Evolutionary conservation across 2,329 filamentous ascomycete species (phyloP).

Genomic region (Drechmeria coniospora): DNA sequence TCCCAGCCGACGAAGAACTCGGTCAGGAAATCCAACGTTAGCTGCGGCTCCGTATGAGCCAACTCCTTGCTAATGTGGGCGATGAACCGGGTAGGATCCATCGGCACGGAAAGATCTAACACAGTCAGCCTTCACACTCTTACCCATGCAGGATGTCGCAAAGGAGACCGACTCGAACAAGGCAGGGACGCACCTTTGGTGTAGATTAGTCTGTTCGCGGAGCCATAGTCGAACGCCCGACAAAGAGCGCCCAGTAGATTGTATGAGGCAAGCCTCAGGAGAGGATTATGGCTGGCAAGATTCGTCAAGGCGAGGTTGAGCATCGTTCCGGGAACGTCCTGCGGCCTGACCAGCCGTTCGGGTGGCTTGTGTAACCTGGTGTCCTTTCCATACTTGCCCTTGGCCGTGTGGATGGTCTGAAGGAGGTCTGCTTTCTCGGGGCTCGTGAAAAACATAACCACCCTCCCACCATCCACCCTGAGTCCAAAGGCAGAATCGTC

Average conservation of each 20-base stretch:
- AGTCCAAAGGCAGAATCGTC: constrained; percentile 54
- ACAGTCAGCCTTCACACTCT: neutral
- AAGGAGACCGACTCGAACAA: neutral
- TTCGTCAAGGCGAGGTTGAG: constrained; percentile 54
- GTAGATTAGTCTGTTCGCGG: constrained; percentile 44
- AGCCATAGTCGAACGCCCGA: constrained; percentile 50
- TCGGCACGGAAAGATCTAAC: constrained; percentile 45
- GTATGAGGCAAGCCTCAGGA: constrained; percentile 48
- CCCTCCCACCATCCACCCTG: constrained; percentile 52
- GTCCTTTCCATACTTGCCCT: constrained; percentile 50
- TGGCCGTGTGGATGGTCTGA: constrained; percentile 46
- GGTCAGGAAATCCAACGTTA: constrained; percentile 55
- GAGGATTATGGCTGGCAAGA: constrained; percentile 44
- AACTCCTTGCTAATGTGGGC: constrained; percentile 49
- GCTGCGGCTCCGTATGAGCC: constrained; percentile 46
- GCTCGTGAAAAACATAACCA: constrained; percentile 58
- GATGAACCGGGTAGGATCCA: constrained; percentile 48
- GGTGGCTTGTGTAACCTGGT: constrained; percentile 42
- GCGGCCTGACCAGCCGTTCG: constrained; percentile 50
- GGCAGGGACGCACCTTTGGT: constrained; percentile 33
- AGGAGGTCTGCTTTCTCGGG: constrained; percentile 47
- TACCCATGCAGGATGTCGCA: neutral
- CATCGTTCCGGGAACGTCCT: constrained; percentile 55
- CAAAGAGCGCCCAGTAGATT: constrained; percentile 53
- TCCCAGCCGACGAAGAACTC: constrained; percentile 62